A percentile compares a stretch with the other conserved stretches of the same genome.
Conservation (phyloP, 306 rosid genomes). For the Oemleria cerasiformis region DNA sequence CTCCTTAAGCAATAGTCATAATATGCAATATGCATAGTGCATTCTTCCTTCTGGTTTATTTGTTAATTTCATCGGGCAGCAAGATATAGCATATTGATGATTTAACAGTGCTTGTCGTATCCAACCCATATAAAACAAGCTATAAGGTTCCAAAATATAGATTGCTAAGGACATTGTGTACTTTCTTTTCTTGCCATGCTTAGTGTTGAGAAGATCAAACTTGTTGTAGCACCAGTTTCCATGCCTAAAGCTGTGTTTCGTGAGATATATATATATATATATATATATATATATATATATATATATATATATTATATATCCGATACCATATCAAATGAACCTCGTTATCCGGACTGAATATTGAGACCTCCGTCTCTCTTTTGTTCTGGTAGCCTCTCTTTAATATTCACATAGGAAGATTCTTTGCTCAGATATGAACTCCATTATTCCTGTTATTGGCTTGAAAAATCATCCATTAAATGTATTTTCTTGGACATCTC, state of each 20-base stretch:
- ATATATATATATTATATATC: too few relatives aligned
- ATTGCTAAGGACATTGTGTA: not conserved
- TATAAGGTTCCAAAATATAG: not conserved
- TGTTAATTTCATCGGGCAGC: too few relatives aligned
- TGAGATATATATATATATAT: too few relatives aligned
- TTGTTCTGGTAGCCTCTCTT: not conserved
- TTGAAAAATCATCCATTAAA: not conserved
- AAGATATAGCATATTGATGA: not conserved
- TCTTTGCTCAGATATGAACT: not conserved
- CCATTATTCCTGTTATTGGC: not conserved
- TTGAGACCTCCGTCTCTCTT: not conserved
- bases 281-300: too few relatives aligned
- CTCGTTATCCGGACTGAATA: not conserved
- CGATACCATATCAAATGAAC: not conserved
- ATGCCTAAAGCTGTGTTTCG: not conserved
- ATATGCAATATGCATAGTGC: not conserved
- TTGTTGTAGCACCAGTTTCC: not conserved
- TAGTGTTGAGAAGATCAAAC: not conserved
- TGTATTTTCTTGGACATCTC: slow-evolving; percentile 1
- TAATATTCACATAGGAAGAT: not conserved
- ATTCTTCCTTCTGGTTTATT: not conserved
- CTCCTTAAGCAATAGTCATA: not conserved
- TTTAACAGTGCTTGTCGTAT: not conserved
- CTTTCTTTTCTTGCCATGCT: not conserved
- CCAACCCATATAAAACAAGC: not conserved